Evolutionary conservation across 768 basidiomycete species (phyloP).

Genomic region (Rhodotorula diobovata): DNA sequence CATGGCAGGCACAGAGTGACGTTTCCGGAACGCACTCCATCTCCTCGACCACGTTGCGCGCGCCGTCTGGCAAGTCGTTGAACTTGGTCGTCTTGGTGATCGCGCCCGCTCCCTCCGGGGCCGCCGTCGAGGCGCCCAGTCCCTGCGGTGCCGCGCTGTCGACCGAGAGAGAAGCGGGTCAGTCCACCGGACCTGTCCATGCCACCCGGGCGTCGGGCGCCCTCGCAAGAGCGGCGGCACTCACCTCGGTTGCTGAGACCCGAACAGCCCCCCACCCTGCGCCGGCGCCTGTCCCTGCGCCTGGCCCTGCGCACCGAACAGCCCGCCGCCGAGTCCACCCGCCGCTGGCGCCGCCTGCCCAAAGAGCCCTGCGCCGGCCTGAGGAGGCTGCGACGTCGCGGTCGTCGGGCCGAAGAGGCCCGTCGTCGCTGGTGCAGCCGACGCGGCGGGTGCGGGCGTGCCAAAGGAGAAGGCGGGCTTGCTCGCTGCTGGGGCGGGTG

Average conservation of each 20-base stretch:
- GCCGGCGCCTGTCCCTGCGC: background rate
- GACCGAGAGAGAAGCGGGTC: background rate
- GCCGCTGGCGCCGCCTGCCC: background rate
- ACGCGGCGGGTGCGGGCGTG: background rate
- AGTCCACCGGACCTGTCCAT: background rate
- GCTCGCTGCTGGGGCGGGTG: background rate
- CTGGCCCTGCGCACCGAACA: conserved; percentile 6
- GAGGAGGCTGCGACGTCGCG: background rate
- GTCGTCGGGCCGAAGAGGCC: conserved; percentile 8
- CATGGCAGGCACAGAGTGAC: background rate
- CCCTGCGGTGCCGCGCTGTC: background rate
- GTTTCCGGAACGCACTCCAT: conserved; percentile 41
- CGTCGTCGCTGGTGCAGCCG: background rate
- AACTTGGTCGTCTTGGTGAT: conserved; percentile 39
- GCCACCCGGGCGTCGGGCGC: too few relatives aligned
- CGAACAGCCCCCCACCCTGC: conserved; percentile 4
- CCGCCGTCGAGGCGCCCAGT: conserved; percentile 1
- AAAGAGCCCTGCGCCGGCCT: conserved; percentile 8
- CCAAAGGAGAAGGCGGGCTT: conserved; percentile 27
- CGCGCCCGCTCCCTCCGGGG: background rate
- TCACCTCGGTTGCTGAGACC: background rate
- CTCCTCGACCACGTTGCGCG: conserved; percentile 33
- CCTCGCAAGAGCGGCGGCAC: background rate
- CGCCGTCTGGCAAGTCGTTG: conserved; percentile 41
- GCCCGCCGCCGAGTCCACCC: conserved; percentile 1